phyloP scores from a whole-genome alignment of 805 yeast genomes.

The Wickerhamiella shivajii region DNA sequence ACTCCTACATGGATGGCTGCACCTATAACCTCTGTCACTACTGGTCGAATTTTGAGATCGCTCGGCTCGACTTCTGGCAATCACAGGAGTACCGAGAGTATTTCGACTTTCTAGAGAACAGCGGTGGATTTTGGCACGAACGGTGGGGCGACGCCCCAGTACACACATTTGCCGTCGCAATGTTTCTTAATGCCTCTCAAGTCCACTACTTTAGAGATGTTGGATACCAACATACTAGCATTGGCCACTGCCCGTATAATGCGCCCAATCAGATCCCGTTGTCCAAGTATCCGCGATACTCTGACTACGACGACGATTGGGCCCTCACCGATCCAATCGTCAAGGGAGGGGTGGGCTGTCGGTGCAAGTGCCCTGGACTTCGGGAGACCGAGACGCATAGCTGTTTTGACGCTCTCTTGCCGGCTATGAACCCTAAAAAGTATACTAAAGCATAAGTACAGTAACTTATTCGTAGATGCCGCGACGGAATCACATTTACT shows the following conservation, averaged over 20 bases:
- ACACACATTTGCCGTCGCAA: slow-evolving; percentile 73
- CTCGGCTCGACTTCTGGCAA: slow-evolving; percentile 60
- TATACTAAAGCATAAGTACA: neutral
- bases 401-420: slow-evolving; percentile 5
- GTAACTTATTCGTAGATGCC: no score
- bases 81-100: slow-evolving; percentile 50
- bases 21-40: slow-evolving; percentile 73
- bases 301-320: slow-evolving; percentile 28
- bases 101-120: slow-evolving; percentile 49
- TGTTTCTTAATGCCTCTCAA: slow-evolving; percentile 52
- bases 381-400: slow-evolving; percentile 4
- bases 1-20: slow-evolving; percentile 38
- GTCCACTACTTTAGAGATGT: slow-evolving; percentile 86
- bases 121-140: slow-evolving; percentile 78
- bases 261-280: slow-evolving; percentile 36
- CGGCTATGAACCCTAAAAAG: no score
- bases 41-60: slow-evolving; percentile 91
- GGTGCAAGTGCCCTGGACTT: slow-evolving; percentile 47
- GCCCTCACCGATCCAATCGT: slow-evolving; percentile 25
- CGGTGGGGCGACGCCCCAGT: slow-evolving; percentile 98
- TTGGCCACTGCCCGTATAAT: slow-evolving; percentile 73
- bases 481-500: no score
- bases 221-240: slow-evolving; percentile 56
- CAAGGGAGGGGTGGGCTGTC: slow-evolving; percentile 57
- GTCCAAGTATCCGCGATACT: slow-evolving; percentile 25